These are phyloP conservation scores for Penicillium verrucosum DNA, from an alignment of 2,329 filamentous ascomycete species.

Conservation along the genomic window DNA sequence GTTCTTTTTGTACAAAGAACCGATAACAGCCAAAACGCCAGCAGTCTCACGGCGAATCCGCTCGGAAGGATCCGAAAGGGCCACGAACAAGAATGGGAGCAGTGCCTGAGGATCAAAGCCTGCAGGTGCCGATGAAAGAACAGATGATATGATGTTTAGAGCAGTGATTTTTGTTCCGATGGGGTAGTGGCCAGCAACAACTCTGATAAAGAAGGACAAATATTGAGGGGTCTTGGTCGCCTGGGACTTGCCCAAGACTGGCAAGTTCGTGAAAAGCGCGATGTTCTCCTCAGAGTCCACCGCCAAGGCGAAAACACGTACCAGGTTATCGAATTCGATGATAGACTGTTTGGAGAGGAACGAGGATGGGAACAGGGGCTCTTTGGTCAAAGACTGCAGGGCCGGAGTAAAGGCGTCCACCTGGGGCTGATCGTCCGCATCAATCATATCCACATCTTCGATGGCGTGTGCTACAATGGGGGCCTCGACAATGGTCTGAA, in stretches of 20 bases:
- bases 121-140: conserved; percentile 51
- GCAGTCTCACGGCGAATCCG: conserved; percentile 74
- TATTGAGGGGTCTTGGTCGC: conserved; percentile 64
- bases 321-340: conserved; percentile 39
- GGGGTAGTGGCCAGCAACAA: conserved; percentile 71
- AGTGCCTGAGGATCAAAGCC: conserved; percentile 70
- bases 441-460: conserved; percentile 53
- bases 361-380: conserved; percentile 31
- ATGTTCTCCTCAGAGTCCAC: conserved; percentile 30
- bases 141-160: conserved; percentile 60
- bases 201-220: conserved; percentile 70
- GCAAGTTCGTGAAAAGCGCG: conserved; percentile 37
- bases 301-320: conserved; percentile 37
- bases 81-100: conserved; percentile 75
- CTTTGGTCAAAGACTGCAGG: conserved; percentile 33
- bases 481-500: conserved; percentile 67
- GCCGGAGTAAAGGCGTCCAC: conserved; percentile 33
- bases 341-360: conserved; percentile 37
- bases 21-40: conserved; percentile 60
- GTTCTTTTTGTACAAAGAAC: conserved; percentile 48
- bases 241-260: conserved; percentile 34
- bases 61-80: conserved; percentile 71
- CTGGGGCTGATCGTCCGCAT: conserved; percentile 29
- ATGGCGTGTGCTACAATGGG: conserved; percentile 50
- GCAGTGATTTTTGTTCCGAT: conserved; percentile 67